These are phyloP conservation scores for Bretschneidera sinensis DNA, from an alignment of 345 rosid species.

Conservation along the genomic window DNA sequence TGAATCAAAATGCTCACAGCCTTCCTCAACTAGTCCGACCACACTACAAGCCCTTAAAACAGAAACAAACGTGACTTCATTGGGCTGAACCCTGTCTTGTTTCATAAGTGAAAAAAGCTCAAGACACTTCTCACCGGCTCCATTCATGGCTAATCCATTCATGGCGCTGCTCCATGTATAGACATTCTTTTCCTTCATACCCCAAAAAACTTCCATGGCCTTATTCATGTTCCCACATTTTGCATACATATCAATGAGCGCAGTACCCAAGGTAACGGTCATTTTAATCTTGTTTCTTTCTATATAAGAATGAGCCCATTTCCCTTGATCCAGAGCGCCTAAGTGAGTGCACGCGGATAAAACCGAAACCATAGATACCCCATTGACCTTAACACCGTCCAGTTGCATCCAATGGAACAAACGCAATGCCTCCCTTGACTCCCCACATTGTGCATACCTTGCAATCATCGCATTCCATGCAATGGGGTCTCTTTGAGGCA, in stretches of 20 bases:
- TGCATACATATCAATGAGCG: constrained; percentile 58
- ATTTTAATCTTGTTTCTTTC: constrained; percentile 29
- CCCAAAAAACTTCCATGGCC: constrained; percentile 53
- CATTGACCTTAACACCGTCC: constrained; percentile 35
- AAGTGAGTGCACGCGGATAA: constrained; percentile 41
- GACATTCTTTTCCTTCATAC: constrained; percentile 50
- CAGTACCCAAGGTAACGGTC: constrained; percentile 43
- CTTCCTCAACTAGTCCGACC: constrained; percentile 34
- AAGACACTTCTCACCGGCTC: constrained; percentile 41
- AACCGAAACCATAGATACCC: constrained; percentile 48
- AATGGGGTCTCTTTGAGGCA: constrained; percentile 32
- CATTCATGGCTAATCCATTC: constrained; percentile 59
- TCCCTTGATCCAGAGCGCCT: constrained; percentile 40
- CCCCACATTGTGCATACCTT: constrained; percentile 32
- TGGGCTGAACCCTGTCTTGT: constrained; percentile 34
- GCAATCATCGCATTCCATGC: constrained; percentile 42
- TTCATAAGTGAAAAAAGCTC: constrained; percentile 52
- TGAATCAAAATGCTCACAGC: constrained; percentile 23
- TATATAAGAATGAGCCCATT: constrained; percentile 46
- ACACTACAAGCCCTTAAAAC: constrained; percentile 34
- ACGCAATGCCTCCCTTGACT: constrained; percentile 23
- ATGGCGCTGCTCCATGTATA: constrained; percentile 59
- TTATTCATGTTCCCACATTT: constrained; percentile 54
- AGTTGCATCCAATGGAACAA: constrained; percentile 41
- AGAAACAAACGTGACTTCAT: constrained; percentile 47